A percentile compares a stretch with the other conserved stretches of the same genome.
phyloP scores from a whole-genome alignment of 2,329 filamentous ascomycete species.

The Epicoccum nigrum region DNA sequence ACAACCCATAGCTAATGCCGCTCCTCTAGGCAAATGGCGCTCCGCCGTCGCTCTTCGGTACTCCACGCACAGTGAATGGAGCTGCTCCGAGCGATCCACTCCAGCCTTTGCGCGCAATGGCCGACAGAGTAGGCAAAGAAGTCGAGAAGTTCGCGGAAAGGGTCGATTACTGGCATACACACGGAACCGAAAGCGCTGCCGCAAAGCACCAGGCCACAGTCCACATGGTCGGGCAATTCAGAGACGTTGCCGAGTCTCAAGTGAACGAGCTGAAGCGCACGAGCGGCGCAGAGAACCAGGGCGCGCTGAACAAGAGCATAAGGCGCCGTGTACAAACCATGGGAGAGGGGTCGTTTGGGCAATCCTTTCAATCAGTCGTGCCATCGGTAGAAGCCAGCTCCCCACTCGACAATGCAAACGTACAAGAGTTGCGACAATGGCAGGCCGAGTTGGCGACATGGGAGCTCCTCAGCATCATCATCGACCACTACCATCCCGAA shows the following conservation, averaged over 20 bases:
- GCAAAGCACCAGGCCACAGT: constrained; percentile 62
- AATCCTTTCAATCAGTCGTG: constrained; percentile 26
- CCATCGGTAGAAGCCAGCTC: constrained; percentile 24
- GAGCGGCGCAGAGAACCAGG: constrained; percentile 48
- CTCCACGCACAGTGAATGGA: constrained; percentile 23
- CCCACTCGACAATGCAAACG: constrained; percentile 40
- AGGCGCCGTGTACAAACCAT: constrained; percentile 43
- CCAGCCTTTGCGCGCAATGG: constrained; percentile 67
- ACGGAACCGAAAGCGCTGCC: constrained; percentile 32
- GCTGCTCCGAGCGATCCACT: constrained; percentile 52
- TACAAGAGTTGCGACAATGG: constrained; percentile 66
- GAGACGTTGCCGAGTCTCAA: constrained; percentile 59
- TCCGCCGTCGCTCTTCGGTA: constrained; percentile 19
- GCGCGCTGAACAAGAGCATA: constrained; percentile 38
- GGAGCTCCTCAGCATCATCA: constrained; percentile 78
- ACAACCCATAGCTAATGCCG: background rate
- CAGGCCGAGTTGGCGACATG: constrained; percentile 89
- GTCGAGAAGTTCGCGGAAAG: constrained; percentile 85
- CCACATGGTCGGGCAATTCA: constrained; percentile 50
- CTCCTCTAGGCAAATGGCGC: constrained; percentile 18
- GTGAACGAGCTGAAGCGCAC: constrained; percentile 54
- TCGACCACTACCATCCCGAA: constrained; percentile 68
- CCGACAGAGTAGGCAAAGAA: constrained; percentile 75
- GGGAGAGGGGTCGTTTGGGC: constrained; percentile 28
- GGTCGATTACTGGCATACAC: constrained; percentile 71